Conservation (phyloP, 2,329 filamentous ascomycete species). For the Ophioceras dolichostomum region DNA sequence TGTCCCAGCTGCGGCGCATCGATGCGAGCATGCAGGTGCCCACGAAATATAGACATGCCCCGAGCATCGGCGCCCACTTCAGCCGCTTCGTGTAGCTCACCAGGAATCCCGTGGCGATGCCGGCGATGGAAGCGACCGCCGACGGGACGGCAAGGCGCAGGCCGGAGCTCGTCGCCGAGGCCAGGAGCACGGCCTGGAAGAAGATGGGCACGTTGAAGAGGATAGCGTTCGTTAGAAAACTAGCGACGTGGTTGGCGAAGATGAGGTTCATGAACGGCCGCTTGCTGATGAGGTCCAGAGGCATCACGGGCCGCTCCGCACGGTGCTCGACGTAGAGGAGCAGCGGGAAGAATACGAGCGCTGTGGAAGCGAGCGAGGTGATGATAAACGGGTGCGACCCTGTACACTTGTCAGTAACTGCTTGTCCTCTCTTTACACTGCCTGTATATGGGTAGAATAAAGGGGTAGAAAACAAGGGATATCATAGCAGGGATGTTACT, state of each 20-base stretch:
- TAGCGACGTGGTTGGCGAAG: conserved; percentile 38
- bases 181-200: conserved; percentile 63
- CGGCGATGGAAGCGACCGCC: conserved; percentile 38
- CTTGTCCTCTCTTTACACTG: too few relatives aligned
- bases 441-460: too few relatives aligned
- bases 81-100: conserved; percentile 47
- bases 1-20: conserved; percentile 34
- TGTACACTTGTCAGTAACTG: conserved; percentile 10
- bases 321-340: conserved; percentile 40
- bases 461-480: too few relatives aligned
- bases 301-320: conserved; percentile 46
- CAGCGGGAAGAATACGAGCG: conserved; percentile 28
- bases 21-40: conserved; percentile 37
- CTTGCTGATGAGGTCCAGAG: conserved; percentile 35
- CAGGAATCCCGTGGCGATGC: conserved; percentile 47
- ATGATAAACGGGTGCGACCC: conserved; percentile 49
- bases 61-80: conserved; percentile 45
- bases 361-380: conserved; percentile 33
- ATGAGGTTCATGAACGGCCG: conserved; percentile 45
- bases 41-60: conserved; percentile 31
- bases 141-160: conserved; percentile 56
- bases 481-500: conserved; percentile 13
- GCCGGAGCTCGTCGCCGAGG: conserved; percentile 58
- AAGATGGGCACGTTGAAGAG: conserved; percentile 58
- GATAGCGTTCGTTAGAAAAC: conserved; percentile 40